Base-by-base conservation (phyloP, 2,329 filamentous ascomycete species). In the Colletotrichum orbiculare region DNA sequence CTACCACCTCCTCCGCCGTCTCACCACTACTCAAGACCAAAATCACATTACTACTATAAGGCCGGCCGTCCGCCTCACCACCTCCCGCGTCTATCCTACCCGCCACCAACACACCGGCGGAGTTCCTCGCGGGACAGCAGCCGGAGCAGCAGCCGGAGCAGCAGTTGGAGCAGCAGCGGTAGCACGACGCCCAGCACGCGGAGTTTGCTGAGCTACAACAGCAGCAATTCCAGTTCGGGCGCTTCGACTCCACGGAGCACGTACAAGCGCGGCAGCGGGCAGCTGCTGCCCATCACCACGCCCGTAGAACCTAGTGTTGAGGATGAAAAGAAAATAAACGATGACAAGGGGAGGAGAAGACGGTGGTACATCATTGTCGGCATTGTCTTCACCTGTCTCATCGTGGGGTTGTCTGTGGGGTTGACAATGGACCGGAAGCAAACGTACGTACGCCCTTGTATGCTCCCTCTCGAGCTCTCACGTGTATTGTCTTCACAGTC, bases 341-440 rank as follows among this genome's bases (percentile, higher is more conserved):
- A 59, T 10, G 53, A 49, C 9, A 70, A 72, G 70, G 60, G 68
- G 38, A 67, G 73, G 33, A 72, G 75, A 4, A 71, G 76, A 1
- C 78, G 78, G 71, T 77, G 73, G n/a, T 69, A 79, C 10, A 53
- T 80, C 42, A 64, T 69, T 0, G 48, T 74, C 2, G 43, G 73
- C 0, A 59, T 75, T 8, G 34, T 81, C 3, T 47, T 77, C 11
- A 52, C 76, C 7, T 68, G 74, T 6, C 61, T 79, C 47, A 69
- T 76, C 8, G 71, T 80, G 4, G 80, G 74, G 0, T 60, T 83
- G 38, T 74, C 76, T 0, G 72, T 81, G 37, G 82, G 81, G 0
- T 69, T 83, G 35, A 73, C 76, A 0, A 54, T 82, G 41, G 81
- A 81, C 1, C 75, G 74, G 9, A 57, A 41, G 37, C 73, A 76